Evolutionary conservation across 1,284 basidiomycete species (phyloP).

Genomic region (Lignosus rhinocerotis): DNA sequence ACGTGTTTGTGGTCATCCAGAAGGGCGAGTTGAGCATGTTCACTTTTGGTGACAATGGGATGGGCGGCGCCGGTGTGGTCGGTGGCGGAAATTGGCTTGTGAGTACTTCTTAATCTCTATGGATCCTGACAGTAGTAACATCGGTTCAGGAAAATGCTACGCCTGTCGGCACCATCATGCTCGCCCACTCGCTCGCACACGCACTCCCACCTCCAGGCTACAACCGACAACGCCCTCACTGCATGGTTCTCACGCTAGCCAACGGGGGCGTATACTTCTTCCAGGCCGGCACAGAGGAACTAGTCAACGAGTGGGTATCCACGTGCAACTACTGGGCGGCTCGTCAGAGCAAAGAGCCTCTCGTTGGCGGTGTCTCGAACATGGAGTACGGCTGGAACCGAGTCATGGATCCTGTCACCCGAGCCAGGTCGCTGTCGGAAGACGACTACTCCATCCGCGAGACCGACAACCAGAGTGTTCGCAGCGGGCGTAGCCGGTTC

Average conservation of each 20-base stretch:
- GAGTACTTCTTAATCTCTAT: slow-evolving; percentile 34
- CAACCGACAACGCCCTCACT: slow-evolving; percentile 85
- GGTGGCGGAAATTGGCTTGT: slow-evolving; percentile 98
- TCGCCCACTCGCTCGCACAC: slow-evolving; percentile 89
- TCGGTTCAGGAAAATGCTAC: slow-evolving; percentile 76
- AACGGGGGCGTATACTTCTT: slow-evolving; percentile 93
- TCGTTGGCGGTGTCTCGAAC: slow-evolving; percentile 94
- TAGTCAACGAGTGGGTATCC: slow-evolving; percentile 97
- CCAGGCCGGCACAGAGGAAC: slow-evolving; percentile 96
- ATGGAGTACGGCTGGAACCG: slow-evolving; percentile 99
- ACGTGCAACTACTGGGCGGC: slow-evolving; percentile 99
- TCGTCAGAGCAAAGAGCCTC: slow-evolving; percentile 87
- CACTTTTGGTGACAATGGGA: slow-evolving; percentile 74
- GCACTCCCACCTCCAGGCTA: slow-evolving; percentile 90
- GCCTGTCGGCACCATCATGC: slow-evolving; percentile 75
- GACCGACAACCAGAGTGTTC: slow-evolving; percentile 55
- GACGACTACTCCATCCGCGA: slow-evolving; percentile 56
- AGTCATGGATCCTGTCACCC: slow-evolving; percentile 53
- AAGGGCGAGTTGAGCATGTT: slow-evolving; percentile 96
- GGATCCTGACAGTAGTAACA: background rate
- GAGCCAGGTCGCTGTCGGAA: slow-evolving; percentile 53
- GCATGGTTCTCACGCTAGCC: slow-evolving; percentile 92
- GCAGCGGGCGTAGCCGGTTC: slow-evolving; percentile 70
- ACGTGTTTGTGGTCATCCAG: slow-evolving; percentile 94
- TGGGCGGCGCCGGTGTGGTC: slow-evolving; percentile 61